Evolutionary conservation across 495 filamentous ascomycete genomes (phyloP), one percentile per base, ranked within the genome.

Genomic region (Penicillium ochrochloron): DNA sequence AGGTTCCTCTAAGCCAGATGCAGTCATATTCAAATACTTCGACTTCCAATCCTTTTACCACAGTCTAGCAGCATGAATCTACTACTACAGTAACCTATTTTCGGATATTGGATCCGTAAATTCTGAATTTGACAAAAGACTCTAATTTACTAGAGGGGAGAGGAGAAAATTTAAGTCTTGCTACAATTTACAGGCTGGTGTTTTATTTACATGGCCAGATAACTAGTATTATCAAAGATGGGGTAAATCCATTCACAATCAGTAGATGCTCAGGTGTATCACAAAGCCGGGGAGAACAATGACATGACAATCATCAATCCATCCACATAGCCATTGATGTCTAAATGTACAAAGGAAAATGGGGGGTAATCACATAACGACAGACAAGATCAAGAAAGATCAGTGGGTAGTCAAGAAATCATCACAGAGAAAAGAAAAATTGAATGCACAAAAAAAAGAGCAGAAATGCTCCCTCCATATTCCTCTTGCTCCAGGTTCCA

Each of bases 281-380:
- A 21, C 53, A 37, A 12, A 37, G 52, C 29, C 15, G 7, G 12
- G 10, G 19, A 57, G 34, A 57, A 15, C 10, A 57, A 42, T 15
- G 11, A 6, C 25, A 33, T 12, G 9, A 29, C 15, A 19, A 27
- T 25, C 9, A 52, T 37, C 2, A 8, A 50, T 25, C 27, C 37
- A 59, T 44, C 14, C 55, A 57, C 25, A 34, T 17, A 19, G 50
- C 55, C 48, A 55, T 35, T 55, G 64, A 64, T 9, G 37, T 65
- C 57, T 68, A 68, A 53, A 68, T 68, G 44, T 61, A 62, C 58
- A 61, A 59, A 65, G 59, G 52, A 59, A 60, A 44, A 61, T 55
- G 17, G 35, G 33, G 44, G 19, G 12, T 31, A 25, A 58, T 51
- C 61, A 27, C n/a, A 51, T n/a, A 55, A 51, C 35, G 65, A 56